Percentiles rank a stretch among this genome's conserved stretches.
Evolutionary conservation across 1,284 basidiomycete species (phyloP).

Genomic region (Ustilago sp.): DNA sequence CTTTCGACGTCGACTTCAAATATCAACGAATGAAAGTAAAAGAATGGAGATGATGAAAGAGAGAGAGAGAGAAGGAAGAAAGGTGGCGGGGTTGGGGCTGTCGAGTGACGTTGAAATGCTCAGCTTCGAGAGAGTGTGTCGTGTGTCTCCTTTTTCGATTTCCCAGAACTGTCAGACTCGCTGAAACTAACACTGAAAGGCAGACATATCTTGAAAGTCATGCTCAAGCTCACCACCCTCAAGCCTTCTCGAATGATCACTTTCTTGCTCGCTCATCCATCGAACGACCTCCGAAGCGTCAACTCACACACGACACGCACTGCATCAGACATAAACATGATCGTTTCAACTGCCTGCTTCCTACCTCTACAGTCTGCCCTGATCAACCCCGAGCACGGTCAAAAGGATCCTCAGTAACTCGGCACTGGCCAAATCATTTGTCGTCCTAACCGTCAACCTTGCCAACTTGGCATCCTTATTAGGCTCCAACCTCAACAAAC

Average conservation of each 20-base stretch:
- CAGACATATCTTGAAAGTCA: constrained; percentile 1
- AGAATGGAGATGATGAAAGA: constrained; percentile 1
- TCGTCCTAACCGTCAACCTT: constrained; percentile 92
- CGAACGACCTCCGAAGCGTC: neutral
- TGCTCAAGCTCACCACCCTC: neutral
- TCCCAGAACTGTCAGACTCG: neutral
- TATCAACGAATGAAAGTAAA: neutral
- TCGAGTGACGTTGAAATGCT: no score
- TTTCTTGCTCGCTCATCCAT: neutral
- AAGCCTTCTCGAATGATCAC: neutral
- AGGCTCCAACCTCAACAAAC: constrained; percentile 90
- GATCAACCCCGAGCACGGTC: constrained; percentile 41
- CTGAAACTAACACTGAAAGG: neutral
- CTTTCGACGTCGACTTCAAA: neutral
- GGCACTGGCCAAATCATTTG: constrained; percentile 88
- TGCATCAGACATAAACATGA: no score
- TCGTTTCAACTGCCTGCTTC: neutral
- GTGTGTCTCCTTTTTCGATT: neutral
- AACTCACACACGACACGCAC: neutral
- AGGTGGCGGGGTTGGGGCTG: neutral
- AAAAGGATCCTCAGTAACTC: constrained; percentile 75
- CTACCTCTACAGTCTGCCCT: constrained; percentile 27
- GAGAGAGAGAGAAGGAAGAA: neutral
- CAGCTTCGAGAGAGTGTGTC: neutral
- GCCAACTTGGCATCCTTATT: constrained; percentile 95